These are phyloP conservation scores for Blastobotrys muscicola DNA, from an alignment of 805 yeast species.

Conservation along the genomic window DNA sequence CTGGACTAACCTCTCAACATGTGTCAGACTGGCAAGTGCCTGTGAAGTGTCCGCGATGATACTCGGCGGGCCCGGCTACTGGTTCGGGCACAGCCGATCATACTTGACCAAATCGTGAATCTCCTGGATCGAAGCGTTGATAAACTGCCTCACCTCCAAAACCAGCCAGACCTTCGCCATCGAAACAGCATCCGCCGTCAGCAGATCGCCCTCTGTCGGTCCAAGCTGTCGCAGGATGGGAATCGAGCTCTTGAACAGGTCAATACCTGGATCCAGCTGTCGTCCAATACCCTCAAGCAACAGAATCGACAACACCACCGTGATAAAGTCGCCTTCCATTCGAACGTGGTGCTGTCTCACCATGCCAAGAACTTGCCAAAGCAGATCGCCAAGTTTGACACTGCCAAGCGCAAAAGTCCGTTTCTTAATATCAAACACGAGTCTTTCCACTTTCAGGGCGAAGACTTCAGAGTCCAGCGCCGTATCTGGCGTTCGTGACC, in stretches of 20 bases:
- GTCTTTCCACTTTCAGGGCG: constrained; percentile 74
- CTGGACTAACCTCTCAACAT: too few relatives aligned
- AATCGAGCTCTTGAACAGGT: constrained; percentile 85
- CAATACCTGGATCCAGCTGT: constrained; percentile 85
- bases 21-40: too few relatives aligned
- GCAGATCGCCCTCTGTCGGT: constrained; percentile 30
- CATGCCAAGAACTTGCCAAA: constrained; percentile 82
- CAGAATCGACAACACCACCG: constrained; percentile 88
- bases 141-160: constrained; percentile 77
- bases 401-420: constrained; percentile 89
- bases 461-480: constrained; percentile 78
- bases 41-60: too few relatives aligned
- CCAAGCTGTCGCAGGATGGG: constrained; percentile 82
- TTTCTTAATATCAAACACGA: constrained; percentile 72
- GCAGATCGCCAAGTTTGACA: constrained; percentile 81
- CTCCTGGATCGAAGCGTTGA: constrained; percentile 73
- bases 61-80: too few relatives aligned
- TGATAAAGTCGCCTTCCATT: constrained; percentile 95
- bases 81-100: constrained; percentile 59
- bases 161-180: constrained; percentile 91
- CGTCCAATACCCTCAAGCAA: constrained; percentile 92
- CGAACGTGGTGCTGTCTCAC: constrained; percentile 91
- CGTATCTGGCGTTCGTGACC: constrained; percentile 91
- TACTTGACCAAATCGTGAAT: constrained; percentile 47
- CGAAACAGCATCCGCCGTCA: constrained; percentile 42